These are phyloP conservation scores for Clathrus columnatus DNA, from an alignment of 768 basidiomycete species.

Conservation along the genomic window DNA sequence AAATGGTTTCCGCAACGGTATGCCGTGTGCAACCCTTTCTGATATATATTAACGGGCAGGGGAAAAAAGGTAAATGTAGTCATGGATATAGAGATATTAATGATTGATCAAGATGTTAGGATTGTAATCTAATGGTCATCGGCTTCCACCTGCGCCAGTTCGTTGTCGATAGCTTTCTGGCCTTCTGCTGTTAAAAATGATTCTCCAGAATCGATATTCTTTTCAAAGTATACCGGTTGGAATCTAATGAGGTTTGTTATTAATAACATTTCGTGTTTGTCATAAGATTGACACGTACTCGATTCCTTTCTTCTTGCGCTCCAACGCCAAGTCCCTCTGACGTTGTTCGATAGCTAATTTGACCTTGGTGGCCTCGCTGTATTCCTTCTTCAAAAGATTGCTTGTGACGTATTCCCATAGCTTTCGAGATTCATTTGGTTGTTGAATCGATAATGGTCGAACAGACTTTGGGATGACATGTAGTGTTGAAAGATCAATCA, in stretches of 20 bases:
- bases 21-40: too few species aligned
- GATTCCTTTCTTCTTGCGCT: conserved; percentile 71
- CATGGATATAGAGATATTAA: too few species aligned
- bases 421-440: conserved; percentile 71
- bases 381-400: conserved; percentile 74
- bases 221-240: conserved; percentile 67
- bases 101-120: not conserved
- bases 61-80: too few species aligned
- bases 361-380: conserved; percentile 80
- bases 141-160: conserved; percentile 24
- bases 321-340: conserved; percentile 83
- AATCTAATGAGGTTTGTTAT: conserved; percentile 37
- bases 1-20: too few species aligned
- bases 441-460: conserved; percentile 72
- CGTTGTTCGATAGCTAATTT: conserved; percentile 90
- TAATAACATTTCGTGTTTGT: not conserved
- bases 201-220: conserved; percentile 55
- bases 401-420: conserved; percentile 83
- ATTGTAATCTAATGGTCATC: not conserved
- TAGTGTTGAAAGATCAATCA: conserved; percentile 71
- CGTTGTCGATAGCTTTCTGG: conserved; percentile 61
- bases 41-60: too few species aligned
- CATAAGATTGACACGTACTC: conserved; percentile 44
- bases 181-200: conserved; percentile 66
- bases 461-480: conserved; percentile 74